Conservation (phyloP, 73 alveolate genomes). For the Uronychia setigera region DNA sequence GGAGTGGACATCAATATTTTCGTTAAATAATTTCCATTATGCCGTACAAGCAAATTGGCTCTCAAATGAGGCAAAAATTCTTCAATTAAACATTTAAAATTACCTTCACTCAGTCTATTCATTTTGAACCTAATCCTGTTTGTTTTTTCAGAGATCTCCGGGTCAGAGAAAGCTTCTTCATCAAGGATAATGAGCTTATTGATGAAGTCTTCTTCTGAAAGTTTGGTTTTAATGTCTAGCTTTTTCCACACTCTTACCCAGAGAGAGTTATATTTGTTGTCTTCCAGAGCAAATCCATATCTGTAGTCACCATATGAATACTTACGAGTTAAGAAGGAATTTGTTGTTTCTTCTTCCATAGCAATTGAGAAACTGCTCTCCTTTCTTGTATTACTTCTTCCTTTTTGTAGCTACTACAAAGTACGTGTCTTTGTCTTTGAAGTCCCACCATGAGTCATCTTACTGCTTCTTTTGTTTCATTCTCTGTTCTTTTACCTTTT, state of each 20-base stretch:
- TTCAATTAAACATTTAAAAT: background rate
- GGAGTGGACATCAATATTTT: conserved; percentile 44
- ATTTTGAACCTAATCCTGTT: conserved; percentile 27
- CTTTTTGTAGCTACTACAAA: background rate
- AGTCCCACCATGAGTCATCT: background rate
- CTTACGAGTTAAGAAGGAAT: conserved; percentile 8
- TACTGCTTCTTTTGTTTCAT: background rate
- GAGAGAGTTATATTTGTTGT: conserved; percentile 25
- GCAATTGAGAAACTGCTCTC: background rate
- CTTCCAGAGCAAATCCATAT: conserved; percentile 42
- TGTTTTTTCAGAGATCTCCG: conserved; percentile 8
- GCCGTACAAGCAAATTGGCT: conserved; percentile 27
- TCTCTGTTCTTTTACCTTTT: background rate
- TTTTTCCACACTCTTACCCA: conserved; percentile 27
- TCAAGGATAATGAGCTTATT: conserved; percentile 1
- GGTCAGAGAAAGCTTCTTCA: too few species aligned
- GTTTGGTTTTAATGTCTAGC: conserved; percentile 22
- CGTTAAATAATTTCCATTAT: conserved; percentile 16
- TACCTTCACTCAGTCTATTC: conserved; percentile 46
- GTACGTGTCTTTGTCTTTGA: background rate
- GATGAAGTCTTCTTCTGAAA: conserved; percentile 15
- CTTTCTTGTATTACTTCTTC: background rate
- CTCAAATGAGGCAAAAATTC: conserved; percentile 40
- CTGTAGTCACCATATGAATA: conserved; percentile 12
- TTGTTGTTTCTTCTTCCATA: conserved; percentile 8